These are phyloP conservation scores for Nicotiana undulata DNA, from an alignment of 257 asterid species.

Conservation along the genomic window DNA sequence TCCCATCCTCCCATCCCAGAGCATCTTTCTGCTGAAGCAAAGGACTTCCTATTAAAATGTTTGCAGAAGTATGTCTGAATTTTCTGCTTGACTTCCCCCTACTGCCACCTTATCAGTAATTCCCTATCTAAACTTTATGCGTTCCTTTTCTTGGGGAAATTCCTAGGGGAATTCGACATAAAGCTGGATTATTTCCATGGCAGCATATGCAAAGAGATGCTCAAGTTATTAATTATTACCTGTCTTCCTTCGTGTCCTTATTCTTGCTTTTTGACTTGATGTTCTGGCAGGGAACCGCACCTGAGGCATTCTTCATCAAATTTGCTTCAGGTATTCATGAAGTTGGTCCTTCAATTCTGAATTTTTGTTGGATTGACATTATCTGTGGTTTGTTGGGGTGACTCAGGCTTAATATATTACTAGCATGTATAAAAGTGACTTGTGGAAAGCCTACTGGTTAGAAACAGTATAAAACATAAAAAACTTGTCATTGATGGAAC, in stretches of 20 bases:
- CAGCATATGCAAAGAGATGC: background rate
- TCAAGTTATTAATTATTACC: background rate
- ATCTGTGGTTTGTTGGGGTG: background rate
- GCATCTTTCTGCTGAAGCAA: constrained; percentile 85
- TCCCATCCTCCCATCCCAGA: constrained; percentile 99
- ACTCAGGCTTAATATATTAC: background rate
- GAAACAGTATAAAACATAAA: background rate
- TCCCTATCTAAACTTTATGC: background rate
- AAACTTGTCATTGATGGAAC: background rate
- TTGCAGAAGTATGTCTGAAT: constrained; percentile 65
- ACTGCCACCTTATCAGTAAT: background rate
- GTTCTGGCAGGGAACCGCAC: constrained; percentile 73
- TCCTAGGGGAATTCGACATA: background rate
- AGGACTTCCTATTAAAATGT: constrained; percentile 83
- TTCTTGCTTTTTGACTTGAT: constrained; percentile 14
- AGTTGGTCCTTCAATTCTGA: background rate
- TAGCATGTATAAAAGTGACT: background rate
- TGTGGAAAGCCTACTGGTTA: background rate
- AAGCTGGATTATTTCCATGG: constrained; percentile 6
- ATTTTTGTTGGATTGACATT: background rate
- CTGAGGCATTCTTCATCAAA: constrained; percentile 79
- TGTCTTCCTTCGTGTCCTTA: constrained; percentile 2
- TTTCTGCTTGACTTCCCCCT: background rate
- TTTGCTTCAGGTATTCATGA: constrained; percentile 63
- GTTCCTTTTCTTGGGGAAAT: background rate